Evolutionary conservation across 768 basidiomycete genomes (phyloP), one percentile per base, ranked within the genome.

Genomic region (Neoboletus magnificus): DNA sequence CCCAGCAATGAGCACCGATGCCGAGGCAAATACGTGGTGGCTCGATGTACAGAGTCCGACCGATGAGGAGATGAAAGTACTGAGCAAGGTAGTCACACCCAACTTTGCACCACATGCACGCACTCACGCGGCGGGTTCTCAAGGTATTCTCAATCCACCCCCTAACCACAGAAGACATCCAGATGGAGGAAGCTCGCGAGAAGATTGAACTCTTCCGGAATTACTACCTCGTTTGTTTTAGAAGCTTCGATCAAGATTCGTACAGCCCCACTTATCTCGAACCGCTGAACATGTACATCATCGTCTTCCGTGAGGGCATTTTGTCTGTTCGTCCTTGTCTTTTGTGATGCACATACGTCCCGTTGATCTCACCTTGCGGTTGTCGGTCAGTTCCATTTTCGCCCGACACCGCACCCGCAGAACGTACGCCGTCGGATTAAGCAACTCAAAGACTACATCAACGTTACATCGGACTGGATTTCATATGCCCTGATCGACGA

Each of bases 401-500:
- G 93, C 25, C 91, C 93, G 5, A 98, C 97, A 0, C 92, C 97
- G 0, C 97, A 99, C 64, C 95, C 97, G 1, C 94, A 97, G 70
- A 98, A 96, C 69, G 97, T 99, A 40, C 91, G 97, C 16, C 82
- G 97, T 41, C 90, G 97, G 40, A 99, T 99, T 66, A 98, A 97
- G 73, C 97, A 98, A 69, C 89, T 99, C 59, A 97, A 94, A 69
- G 97, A 99, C 77, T 98, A 98, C 75, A 98, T 99, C 71, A 89
- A 82, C 60, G 97, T 98, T 66, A 98, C 97, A 10, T 96, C 95
- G 4, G 97, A 99, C 75, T 99, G 97, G 97, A 99, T 99, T 61
- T 98, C 95, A 5, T 99, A 99, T 65, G 97, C 97, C 11, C 83
- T 99, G 56, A 99, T 99, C 67, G 97, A 99, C 74, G 97, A 99